A percentile compares a stretch with the other conserved stretches of the same genome.
These are phyloP conservation scores for Neonectria neomacrospora DNA, from an alignment of 2,329 filamentous ascomycete genomes.

Conservation along the genomic window DNA sequence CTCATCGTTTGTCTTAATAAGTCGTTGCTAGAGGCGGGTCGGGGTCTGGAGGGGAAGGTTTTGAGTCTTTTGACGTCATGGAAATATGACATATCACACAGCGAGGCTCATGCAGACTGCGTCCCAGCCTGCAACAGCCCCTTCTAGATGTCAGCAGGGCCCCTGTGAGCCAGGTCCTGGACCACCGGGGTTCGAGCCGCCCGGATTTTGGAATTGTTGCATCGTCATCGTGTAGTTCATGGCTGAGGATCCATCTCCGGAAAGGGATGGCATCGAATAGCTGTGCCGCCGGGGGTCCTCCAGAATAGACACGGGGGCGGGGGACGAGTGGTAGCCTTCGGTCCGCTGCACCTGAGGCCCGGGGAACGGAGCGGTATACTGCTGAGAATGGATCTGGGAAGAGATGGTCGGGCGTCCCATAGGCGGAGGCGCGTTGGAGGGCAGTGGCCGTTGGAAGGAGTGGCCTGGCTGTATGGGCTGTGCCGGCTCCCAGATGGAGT, in stretches of 20 bases:
- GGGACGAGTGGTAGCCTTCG: slow-evolving; percentile 36
- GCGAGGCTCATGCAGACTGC: slow-evolving; percentile 14
- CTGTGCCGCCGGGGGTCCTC: slow-evolving; percentile 42
- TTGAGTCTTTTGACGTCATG: slow-evolving; percentile 4
- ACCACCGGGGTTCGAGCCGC: slow-evolving; percentile 28
- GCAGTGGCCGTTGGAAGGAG: slow-evolving; percentile 44
- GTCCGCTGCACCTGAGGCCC: slow-evolving; percentile 36
- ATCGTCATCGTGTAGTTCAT: slow-evolving; percentile 43
- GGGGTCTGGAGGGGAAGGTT: neutral
- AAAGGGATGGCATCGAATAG: slow-evolving; percentile 37
- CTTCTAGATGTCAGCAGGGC: slow-evolving; percentile 38
- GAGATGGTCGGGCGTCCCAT: slow-evolving; percentile 39
- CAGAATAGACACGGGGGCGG: slow-evolving; percentile 37
- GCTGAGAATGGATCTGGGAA: slow-evolving; percentile 38
- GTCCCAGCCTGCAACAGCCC: slow-evolving; percentile 20
- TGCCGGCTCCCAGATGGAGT: slow-evolving; percentile 49
- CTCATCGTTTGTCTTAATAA: slow-evolving; percentile 2
- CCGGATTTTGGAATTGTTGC: slow-evolving; percentile 37
- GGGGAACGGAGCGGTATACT: slow-evolving; percentile 38
- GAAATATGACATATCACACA: neutral
- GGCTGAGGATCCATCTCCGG: slow-evolving; percentile 35
- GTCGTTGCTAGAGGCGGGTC: neutral
- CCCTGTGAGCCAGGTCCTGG: slow-evolving; percentile 35
- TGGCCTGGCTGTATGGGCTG: slow-evolving; percentile 40
- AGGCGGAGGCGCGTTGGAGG: slow-evolving; percentile 27